Percentiles rank a stretch among this genome's conserved stretches.
Evolutionary conservation across 495 filamentous ascomycete genomes (phyloP).

Genomic region (Astrocystis sublimbata): DNA sequence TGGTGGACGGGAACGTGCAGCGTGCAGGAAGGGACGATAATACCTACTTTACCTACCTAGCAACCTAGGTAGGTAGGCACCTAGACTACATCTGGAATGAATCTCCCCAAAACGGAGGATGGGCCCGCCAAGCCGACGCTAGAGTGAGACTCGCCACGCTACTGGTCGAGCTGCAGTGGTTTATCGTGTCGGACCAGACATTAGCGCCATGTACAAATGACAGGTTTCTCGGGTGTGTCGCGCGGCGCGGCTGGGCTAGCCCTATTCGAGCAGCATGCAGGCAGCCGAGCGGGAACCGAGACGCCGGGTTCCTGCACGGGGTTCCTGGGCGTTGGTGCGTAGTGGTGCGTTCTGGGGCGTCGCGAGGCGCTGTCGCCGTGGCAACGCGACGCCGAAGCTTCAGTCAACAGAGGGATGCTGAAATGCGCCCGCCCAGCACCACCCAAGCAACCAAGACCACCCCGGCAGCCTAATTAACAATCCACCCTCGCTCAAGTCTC

Average conservation of each 20-base stretch:
- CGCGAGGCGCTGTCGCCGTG: constrained; percentile 18
- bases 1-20: neutral
- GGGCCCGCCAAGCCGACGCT: constrained; percentile 2
- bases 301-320: neutral
- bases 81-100: constrained; percentile 12
- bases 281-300: too few relatives aligned
- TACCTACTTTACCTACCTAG: neutral
- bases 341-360: too few relatives aligned
- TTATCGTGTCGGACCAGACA: neutral
- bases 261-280: constrained; percentile 2
- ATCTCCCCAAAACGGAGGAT: neutral
- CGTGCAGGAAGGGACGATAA: too few relatives aligned
- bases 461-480: neutral
- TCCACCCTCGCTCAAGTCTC: too few relatives aligned
- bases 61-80: neutral
- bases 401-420: constrained; percentile 17
- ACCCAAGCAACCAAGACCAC: constrained; percentile 1
- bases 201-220: constrained; percentile 20
- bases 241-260: neutral
- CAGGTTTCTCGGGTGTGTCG: too few relatives aligned
- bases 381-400: constrained; percentile 4
- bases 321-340: neutral
- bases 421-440: constrained; percentile 4
- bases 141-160: neutral
- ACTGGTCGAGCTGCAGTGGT: too few relatives aligned